These are phyloP conservation scores for Pichia sp. DNA, from an alignment of 1,139 yeast species.

Conservation along the genomic window DNA sequence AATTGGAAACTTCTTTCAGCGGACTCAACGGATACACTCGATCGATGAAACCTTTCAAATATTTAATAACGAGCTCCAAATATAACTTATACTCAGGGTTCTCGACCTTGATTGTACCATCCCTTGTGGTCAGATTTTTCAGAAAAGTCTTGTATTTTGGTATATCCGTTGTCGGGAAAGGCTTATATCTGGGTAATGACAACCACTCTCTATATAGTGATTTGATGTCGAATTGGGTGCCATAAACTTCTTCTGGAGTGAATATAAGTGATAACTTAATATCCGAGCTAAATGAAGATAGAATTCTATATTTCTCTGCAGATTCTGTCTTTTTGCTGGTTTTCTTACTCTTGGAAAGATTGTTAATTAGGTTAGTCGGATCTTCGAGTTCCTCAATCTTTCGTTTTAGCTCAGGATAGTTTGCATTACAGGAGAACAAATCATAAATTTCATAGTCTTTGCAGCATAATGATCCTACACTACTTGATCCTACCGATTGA, in stretches of 20 bases:
- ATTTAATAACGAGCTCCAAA: conserved; percentile 40
- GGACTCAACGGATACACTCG: conserved; percentile 44
- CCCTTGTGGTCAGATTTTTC: conserved; percentile 11
- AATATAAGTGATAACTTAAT: conserved; percentile 49
- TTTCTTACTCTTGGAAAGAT: background rate
- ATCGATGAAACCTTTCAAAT: conserved; percentile 43
- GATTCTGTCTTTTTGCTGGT: conserved; percentile 1
- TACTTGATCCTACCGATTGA: background rate
- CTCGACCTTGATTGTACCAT: conserved; percentile 14
- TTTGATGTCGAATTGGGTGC: conserved; percentile 59
- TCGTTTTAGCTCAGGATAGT: conserved; percentile 5
- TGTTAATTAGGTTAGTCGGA: background rate
- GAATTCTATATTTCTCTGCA: conserved; percentile 1
- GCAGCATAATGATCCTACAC: background rate
- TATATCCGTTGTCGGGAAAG: conserved; percentile 11
- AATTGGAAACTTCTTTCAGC: background rate
- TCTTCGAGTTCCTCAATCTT: conserved; percentile 9
- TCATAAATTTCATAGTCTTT: conserved; percentile 21
- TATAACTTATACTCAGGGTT: conserved; percentile 39
- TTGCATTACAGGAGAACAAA: conserved; percentile 21
- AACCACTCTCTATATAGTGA: conserved; percentile 49
- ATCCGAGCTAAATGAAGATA: conserved; percentile 48
- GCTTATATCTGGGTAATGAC: conserved; percentile 37
- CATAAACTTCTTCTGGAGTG: conserved; percentile 58
- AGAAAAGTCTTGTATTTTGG: conserved; percentile 25